phyloP scores from a whole-genome alignment of 2,329 filamentous ascomycete genomes.

The Nothomitra cinnamomea region DNA sequence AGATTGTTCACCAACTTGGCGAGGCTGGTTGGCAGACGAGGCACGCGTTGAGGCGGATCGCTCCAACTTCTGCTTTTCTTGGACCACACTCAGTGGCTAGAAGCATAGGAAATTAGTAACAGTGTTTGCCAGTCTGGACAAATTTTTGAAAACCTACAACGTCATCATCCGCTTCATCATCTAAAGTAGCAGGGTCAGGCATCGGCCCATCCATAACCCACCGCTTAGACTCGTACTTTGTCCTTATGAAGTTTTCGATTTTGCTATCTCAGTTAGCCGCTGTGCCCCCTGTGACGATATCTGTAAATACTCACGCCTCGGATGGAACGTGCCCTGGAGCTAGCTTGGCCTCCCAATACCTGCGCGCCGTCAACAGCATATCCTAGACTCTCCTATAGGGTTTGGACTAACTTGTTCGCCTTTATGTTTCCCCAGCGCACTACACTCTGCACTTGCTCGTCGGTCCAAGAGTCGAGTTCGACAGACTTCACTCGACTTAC shows the following conservation, averaged over 20 bases:
- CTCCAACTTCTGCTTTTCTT: constrained; percentile 53
- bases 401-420: constrained; percentile 63
- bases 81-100: constrained; percentile 47
- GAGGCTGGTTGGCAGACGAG: constrained; percentile 26
- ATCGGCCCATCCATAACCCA: constrained; percentile 98
- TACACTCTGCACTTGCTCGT: constrained; percentile 90
- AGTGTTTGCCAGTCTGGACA: background rate
- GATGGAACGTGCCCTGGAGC: constrained; percentile 82
- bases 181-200: constrained; percentile 78
- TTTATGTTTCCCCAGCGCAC: constrained; percentile 89
- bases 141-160: constrained; percentile 40
- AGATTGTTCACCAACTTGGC: constrained; percentile 17
- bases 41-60: constrained; percentile 37
- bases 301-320: constrained; percentile 42
- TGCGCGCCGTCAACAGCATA: constrained; percentile 19
- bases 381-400: background rate
- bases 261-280: constrained; percentile 34
- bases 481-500: constrained; percentile 97
- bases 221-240: constrained; percentile 95
- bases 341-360: constrained; percentile 89
- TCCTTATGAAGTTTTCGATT: constrained; percentile 99
- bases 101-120: background rate
- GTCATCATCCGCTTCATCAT: constrained; percentile 74
- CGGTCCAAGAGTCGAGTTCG: constrained; percentile 95
- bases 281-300: background rate